Conservation (phyloP, 805 yeast species). For the Saccharomycopsis fibuligera region DNA sequence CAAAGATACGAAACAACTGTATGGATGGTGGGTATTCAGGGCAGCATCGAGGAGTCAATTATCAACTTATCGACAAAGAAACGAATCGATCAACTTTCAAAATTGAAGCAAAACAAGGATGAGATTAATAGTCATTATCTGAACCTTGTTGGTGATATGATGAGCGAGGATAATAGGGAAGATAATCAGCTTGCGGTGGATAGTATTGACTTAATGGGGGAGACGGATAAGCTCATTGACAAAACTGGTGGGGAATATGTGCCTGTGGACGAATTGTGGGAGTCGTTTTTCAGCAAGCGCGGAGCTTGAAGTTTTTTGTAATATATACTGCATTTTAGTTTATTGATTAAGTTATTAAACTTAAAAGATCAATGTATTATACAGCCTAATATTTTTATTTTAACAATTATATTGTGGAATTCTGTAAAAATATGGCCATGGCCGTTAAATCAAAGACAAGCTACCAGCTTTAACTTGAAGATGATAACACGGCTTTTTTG, state of each 20-base stretch:
- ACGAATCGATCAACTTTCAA: slow-evolving; percentile 39
- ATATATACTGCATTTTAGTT: neutral
- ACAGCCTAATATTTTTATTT: no score
- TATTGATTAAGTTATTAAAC: neutral
- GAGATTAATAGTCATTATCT: slow-evolving; percentile 11
- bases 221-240: slow-evolving; percentile 43
- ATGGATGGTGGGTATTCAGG: slow-evolving; percentile 83
- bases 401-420: no score
- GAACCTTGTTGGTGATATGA: slow-evolving; percentile 10
- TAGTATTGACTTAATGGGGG: slow-evolving; percentile 48
- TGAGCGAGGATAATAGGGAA: slow-evolving; percentile 24
- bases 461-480: no score
- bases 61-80: slow-evolving; percentile 60
- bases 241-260: slow-evolving; percentile 55
- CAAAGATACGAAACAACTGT: slow-evolving; percentile 76
- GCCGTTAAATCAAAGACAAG: no score
- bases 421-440: no score
- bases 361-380: neutral
- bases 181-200: slow-evolving; percentile 37
- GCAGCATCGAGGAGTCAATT: slow-evolving; percentile 86
- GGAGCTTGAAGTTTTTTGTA: neutral
- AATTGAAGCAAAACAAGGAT: slow-evolving; percentile 22
- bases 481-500: no score
- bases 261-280: slow-evolving; percentile 53
- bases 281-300: slow-evolving; percentile 40